Conservation (phyloP, 2,329 filamentous ascomycete species). For the Aspergillus sp. region DNA sequence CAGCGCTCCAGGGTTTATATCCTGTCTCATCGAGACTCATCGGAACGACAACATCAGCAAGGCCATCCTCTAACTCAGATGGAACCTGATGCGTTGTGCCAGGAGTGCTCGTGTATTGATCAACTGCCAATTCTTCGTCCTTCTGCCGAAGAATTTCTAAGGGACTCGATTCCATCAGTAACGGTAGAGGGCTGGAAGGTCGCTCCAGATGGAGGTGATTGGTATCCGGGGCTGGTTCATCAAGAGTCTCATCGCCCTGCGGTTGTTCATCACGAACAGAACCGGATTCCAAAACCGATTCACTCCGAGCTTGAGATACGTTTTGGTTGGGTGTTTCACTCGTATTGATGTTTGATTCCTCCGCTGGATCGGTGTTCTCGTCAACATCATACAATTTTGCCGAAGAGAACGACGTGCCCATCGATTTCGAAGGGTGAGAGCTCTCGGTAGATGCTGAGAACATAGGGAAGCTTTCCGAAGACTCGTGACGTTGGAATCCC, state of each 20-base stretch:
- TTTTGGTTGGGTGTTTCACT: slow-evolving; percentile 3
- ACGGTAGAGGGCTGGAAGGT: slow-evolving; percentile 35
- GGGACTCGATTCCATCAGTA: slow-evolving; percentile 36
- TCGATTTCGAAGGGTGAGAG: slow-evolving; percentile 52
- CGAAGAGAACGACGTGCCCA: slow-evolving; percentile 50
- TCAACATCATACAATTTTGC: slow-evolving; percentile 23
- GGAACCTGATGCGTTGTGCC: slow-evolving; percentile 6
- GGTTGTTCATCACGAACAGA: slow-evolving; percentile 16
- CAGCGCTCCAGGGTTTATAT: slow-evolving; percentile 39
- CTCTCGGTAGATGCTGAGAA: slow-evolving; percentile 61
- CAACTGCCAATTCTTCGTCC: background rate
- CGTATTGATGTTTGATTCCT: slow-evolving; percentile 17
- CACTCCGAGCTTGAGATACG: slow-evolving; percentile 4
- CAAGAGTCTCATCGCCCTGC: slow-evolving; percentile 22
- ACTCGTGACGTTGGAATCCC: slow-evolving; percentile 52
- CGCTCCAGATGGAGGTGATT: slow-evolving; percentile 43
- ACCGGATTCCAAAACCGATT: slow-evolving; percentile 11
- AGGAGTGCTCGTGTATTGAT: background rate
- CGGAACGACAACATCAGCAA: slow-evolving; percentile 28
- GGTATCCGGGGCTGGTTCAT: slow-evolving; percentile 21
- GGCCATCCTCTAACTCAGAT: slow-evolving; percentile 15
- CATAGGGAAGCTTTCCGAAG: slow-evolving; percentile 62
- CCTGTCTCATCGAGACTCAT: slow-evolving; percentile 27
- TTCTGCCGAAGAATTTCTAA: slow-evolving; percentile 16
- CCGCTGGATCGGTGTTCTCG: slow-evolving; percentile 19